Conservation (phyloP, 768 basidiomycete genomes). For the Tylopilus plumbeoviolaceoides region DNA sequence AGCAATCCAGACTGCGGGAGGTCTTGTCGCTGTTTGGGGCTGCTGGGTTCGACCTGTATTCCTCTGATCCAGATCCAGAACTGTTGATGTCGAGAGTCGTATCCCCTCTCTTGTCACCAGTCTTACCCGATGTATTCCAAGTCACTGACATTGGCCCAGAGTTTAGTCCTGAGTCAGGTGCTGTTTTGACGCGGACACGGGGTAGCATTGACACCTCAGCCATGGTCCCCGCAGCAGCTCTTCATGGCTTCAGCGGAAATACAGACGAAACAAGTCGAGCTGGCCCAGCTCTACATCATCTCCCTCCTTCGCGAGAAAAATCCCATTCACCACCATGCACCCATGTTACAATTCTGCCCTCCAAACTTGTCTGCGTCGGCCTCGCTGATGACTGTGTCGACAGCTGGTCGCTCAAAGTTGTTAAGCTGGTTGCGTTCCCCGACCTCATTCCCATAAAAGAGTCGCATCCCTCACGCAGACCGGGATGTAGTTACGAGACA, state of each 20-base stretch:
- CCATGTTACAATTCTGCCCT: slow-evolving; percentile 59
- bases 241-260: slow-evolving; percentile 3
- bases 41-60: slow-evolving; percentile 65
- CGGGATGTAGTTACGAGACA: slow-evolving; percentile 2
- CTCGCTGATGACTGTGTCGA: slow-evolving; percentile 64
- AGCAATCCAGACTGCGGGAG: slow-evolving; percentile 58
- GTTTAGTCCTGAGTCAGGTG: slow-evolving; percentile 33
- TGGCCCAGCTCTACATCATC: slow-evolving; percentile 5
- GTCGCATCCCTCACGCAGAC: slow-evolving; percentile 4
- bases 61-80: slow-evolving; percentile 41
- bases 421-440: slow-evolving; percentile 74
- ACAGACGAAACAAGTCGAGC: slow-evolving; percentile 2
- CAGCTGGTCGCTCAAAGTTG: slow-evolving; percentile 71
- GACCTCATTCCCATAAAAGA: slow-evolving; percentile 51
- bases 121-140: slow-evolving; percentile 28
- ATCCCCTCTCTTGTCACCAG: slow-evolving; percentile 32
- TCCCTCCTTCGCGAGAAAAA: slow-evolving; percentile 31
- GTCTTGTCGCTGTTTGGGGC: slow-evolving; percentile 55
- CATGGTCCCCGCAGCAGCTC: slow-evolving; percentile 8
- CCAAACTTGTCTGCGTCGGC: slow-evolving; percentile 75
- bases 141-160: slow-evolving; percentile 28
- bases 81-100: slow-evolving; percentile 28
- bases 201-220: slow-evolving; percentile 35
- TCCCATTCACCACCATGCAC: slow-evolving; percentile 53
- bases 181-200: slow-evolving; percentile 48